phyloP scores from a whole-genome alignment of 768 basidiomycete species.

The Macrolepiota fuliginosa region DNA sequence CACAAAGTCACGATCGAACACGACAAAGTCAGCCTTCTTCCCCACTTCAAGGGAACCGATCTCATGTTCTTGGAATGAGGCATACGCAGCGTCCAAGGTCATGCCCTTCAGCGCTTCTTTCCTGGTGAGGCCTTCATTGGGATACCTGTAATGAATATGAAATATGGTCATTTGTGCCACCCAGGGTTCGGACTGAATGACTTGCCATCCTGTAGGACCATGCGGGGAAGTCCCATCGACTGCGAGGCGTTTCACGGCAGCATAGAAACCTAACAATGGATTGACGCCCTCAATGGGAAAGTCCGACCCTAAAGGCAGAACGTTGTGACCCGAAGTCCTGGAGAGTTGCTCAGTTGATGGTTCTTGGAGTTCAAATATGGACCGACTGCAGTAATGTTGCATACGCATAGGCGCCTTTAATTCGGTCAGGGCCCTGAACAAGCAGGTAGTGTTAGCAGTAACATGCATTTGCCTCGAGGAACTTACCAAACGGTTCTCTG shows the following conservation, averaged over 20 bases:
- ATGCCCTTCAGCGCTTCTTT: slow-evolving; percentile 85
- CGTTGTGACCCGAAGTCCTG: slow-evolving; percentile 1
- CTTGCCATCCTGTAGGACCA: slow-evolving; percentile 79
- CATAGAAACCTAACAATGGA: slow-evolving; percentile 87
- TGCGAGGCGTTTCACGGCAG: slow-evolving; percentile 74
- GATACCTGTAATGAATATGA: slow-evolving; percentile 52
- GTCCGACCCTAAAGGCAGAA: slow-evolving; percentile 82
- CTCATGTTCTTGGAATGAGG: slow-evolving; percentile 70
- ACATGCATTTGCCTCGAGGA: neutral
- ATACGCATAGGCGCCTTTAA: slow-evolving; percentile 91
- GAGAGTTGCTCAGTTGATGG: slow-evolving; percentile 45
- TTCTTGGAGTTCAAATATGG: slow-evolving; percentile 10
- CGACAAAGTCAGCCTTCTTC: slow-evolving; percentile 86
- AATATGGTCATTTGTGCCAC: neutral
- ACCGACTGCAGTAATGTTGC: slow-evolving; percentile 66
- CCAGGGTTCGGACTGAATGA: neutral
- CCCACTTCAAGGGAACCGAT: slow-evolving; percentile 74
- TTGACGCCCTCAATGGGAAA: slow-evolving; percentile 93
- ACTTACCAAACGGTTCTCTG: slow-evolving; percentile 72
- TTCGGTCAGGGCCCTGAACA: slow-evolving; percentile 72
- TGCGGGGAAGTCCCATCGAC: slow-evolving; percentile 77
- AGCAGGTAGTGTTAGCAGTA: neutral
- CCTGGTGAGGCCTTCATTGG: slow-evolving; percentile 72
- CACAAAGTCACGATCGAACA: slow-evolving; percentile 72
- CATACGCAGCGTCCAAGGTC: slow-evolving; percentile 89